Conservation (phyloP, 352 stramenopile species). For the Phytopythium sindhum region DNA sequence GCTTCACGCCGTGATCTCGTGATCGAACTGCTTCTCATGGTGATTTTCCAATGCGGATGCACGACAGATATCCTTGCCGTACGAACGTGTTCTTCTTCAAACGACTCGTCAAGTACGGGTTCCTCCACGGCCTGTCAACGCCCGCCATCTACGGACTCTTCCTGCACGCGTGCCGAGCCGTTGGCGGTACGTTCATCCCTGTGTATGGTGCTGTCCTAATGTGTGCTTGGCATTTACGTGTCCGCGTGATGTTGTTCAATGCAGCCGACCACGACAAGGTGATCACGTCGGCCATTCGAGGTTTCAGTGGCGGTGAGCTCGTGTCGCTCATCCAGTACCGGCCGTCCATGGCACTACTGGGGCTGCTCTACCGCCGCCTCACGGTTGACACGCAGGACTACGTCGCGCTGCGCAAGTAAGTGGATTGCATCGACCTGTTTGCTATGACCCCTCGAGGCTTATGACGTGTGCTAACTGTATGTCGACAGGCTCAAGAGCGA, state of each 20-base stretch:
- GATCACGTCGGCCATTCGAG: constrained; percentile 79
- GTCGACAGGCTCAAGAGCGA: constrained; percentile 60
- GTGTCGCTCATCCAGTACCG: constrained; percentile 74
- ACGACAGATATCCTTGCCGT: constrained; percentile 45
- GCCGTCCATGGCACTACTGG: constrained; percentile 75
- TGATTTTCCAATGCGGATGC: not conserved
- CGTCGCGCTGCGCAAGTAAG: constrained; percentile 65
- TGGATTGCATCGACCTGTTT: constrained; percentile 1
- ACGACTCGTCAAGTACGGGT: constrained; percentile 71
- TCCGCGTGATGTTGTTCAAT: not conserved
- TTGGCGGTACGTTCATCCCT: constrained; percentile 38
- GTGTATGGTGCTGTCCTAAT: too few species aligned
- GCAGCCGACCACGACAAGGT: constrained; percentile 74
- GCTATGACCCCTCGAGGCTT: not conserved
- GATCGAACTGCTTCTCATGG: not conserved
- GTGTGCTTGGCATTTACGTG: not conserved
- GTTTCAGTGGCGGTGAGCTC: constrained; percentile 74
- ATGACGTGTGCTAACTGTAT: not conserved
- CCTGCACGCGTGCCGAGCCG: constrained; percentile 49
- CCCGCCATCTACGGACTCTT: constrained; percentile 75
- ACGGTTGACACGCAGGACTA: constrained; percentile 69
- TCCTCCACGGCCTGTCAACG: constrained; percentile 64
- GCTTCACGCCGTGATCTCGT: not conserved
- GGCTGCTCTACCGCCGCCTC: constrained; percentile 61
- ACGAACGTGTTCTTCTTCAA: constrained; percentile 77